A percentile compares a stretch with the other conserved stretches of the same genome.
These are phyloP conservation scores for Melaleuca quinquenervia DNA, from an alignment of 345 rosid species.

Conservation along the genomic window DNA sequence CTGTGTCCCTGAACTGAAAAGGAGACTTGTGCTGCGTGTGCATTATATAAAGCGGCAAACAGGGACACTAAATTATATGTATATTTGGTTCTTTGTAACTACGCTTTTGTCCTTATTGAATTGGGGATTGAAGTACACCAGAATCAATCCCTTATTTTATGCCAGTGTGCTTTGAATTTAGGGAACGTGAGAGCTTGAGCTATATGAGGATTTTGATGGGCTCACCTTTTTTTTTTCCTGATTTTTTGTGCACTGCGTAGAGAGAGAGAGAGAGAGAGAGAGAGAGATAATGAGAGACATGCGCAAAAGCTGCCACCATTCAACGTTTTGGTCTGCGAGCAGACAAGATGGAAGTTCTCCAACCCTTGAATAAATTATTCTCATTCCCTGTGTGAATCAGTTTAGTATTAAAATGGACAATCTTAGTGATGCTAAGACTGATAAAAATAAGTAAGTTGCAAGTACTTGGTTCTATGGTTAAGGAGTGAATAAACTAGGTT, in stretches of 20 bases:
- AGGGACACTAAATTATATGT: background rate
- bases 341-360: constrained; percentile 43
- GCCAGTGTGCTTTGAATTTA: constrained; percentile 37
- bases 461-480: no score
- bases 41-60: constrained; percentile 1
- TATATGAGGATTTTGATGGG: constrained; percentile 22
- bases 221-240: constrained; percentile 5
- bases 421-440: background rate
- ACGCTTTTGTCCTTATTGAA: constrained; percentile 3
- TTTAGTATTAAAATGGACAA: background rate
- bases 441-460: no score
- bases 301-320: constrained; percentile 74
- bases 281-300: constrained; percentile 19
- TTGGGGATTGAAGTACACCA: constrained; percentile 15
- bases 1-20: background rate
- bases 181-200: constrained; percentile 17
- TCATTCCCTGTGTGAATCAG: background rate
- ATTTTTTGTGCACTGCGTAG: constrained; percentile 31
- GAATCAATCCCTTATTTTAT: constrained; percentile 13
- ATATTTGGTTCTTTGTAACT: background rate
- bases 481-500: no score
- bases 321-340: constrained; percentile 59
- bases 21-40: background rate
- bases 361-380: constrained; percentile 10
- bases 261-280: constrained; percentile 4